Conservation (phyloP, 768 basidiomycete genomes). For the Lentinula edodes region DNA sequence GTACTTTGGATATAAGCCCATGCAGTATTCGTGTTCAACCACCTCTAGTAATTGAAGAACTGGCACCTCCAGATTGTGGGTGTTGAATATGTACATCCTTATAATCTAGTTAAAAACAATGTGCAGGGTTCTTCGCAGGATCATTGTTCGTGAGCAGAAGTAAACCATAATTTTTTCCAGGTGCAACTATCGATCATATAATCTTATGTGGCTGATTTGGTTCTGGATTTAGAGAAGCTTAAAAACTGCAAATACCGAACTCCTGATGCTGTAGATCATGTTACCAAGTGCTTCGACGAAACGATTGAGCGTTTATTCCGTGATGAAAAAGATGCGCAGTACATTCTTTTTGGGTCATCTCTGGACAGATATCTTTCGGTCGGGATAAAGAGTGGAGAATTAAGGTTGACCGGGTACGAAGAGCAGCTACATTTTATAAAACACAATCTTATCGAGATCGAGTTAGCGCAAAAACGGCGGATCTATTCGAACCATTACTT, state of each 20-base stretch:
- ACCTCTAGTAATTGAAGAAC: slow-evolving; percentile 76
- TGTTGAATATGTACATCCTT: slow-evolving; percentile 6
- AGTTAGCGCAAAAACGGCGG: slow-evolving; percentile 47
- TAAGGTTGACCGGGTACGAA: slow-evolving; percentile 65
- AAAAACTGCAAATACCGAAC: slow-evolving; percentile 69
- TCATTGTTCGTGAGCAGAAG: slow-evolving; percentile 78
- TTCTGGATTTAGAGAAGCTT: slow-evolving; percentile 52
- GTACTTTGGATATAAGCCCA: slow-evolving; percentile 76
- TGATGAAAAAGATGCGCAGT: slow-evolving; percentile 61
- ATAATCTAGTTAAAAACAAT: neutral
- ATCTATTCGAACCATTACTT: slow-evolving; percentile 75
- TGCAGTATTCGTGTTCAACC: slow-evolving; percentile 67
- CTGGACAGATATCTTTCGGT: slow-evolving; percentile 64
- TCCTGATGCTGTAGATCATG: slow-evolving; percentile 67
- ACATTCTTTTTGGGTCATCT: slow-evolving; percentile 72
- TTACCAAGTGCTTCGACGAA: slow-evolving; percentile 76
- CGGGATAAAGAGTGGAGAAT: slow-evolving; percentile 66
- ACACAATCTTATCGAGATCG: neutral
- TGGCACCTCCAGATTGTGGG: slow-evolving; percentile 78
- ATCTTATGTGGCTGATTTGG: neutral
- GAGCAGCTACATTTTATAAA: slow-evolving; percentile 12
- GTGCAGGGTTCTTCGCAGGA: slow-evolving; percentile 69
- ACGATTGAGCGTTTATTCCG: slow-evolving; percentile 78
- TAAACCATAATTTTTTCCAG: slow-evolving; percentile 66
- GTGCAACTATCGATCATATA: no score